Evolutionary conservation across 306 rosid genomes (phyloP), one percentile per base, ranked within the genome.

Genomic region (Rosa persica): DNA sequence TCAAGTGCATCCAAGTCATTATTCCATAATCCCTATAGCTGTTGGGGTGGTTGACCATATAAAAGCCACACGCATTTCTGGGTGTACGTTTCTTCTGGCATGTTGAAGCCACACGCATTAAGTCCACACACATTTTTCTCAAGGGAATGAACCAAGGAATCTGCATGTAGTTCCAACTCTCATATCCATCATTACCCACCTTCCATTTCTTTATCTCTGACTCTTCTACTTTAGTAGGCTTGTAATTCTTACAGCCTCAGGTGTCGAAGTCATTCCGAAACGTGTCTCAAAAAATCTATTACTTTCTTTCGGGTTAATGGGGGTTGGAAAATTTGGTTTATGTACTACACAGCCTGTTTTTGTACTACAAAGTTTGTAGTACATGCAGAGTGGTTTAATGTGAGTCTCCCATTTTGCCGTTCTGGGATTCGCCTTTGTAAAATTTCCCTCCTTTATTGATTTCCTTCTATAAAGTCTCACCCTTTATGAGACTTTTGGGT

Each of bases 151-250:
- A 52, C 3, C 8, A 34, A 62, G 67, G 40, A 62, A 62, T 62
- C 39, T 62, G 46, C 46, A 43, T 43, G n/a, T 9, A 34, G 42
- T 49, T 8, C 66, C 48, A 27, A 22, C 54, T 70, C 74, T 69
- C n/a, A 12, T 34, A 46, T 13, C 79, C 49, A 51, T 44, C 70
- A n/a, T 5, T 46, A 72, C 70, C 75, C 72, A 76, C 80, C 78
- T 38, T 20, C 72, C 70, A 5, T 34, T 64, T 52, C 58, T 5
- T 16, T 6, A 52, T 52, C 58, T 19, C 58, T 9, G 22, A 52
- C 22, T 52, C 58, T 6, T 52, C 0, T 52, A 25, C 62, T 66
- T 8, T 38, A 1, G 7, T 20, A 38, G 11, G 4, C n/a, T 20
- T 64, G 39, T 30, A 66, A 34, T 20, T 19, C 47, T 67, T 6